These are phyloP conservation scores for Fallopia convolvulus DNA, from an alignment of 148 eudicot species.

Conservation along the genomic window DNA sequence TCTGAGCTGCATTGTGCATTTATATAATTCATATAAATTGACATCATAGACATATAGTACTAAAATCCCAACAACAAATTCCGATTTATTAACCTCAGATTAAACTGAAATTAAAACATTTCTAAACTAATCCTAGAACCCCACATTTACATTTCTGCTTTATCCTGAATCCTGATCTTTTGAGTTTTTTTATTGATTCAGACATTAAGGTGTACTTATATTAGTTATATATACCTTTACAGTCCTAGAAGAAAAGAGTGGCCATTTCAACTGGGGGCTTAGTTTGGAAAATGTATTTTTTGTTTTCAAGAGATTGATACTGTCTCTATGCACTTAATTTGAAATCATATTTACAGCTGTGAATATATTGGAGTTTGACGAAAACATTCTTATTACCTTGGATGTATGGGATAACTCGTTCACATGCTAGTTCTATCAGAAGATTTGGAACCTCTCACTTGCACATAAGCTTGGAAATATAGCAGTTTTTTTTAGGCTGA, in stretches of 20 bases:
- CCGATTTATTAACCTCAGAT: neutral
- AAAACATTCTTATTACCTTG: neutral
- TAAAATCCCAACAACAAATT: neutral
- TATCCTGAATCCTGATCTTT: constrained; percentile 1
- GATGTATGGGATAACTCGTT: neutral
- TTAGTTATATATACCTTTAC: neutral
- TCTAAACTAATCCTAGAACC: neutral
- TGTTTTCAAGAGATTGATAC: neutral
- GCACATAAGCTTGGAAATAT: neutral
- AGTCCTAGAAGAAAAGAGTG: neutral
- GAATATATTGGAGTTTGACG: neutral
- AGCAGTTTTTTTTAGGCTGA: neutral
- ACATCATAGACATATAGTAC: neutral
- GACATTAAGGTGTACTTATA: neutral
- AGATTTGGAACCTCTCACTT: neutral
- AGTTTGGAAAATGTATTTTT: neutral
- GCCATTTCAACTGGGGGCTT: neutral
- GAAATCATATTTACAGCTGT: neutral
- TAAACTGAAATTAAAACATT: neutral
- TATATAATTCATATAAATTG: neutral
- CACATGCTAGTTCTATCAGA: neutral
- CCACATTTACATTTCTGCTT: neutral
- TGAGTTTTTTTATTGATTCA: neutral
- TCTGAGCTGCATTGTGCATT: neutral
- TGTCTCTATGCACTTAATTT: neutral